Base-by-base conservation (phyloP, 2,329 filamentous ascomycete species). In the Aspergillus texensis region DNA sequence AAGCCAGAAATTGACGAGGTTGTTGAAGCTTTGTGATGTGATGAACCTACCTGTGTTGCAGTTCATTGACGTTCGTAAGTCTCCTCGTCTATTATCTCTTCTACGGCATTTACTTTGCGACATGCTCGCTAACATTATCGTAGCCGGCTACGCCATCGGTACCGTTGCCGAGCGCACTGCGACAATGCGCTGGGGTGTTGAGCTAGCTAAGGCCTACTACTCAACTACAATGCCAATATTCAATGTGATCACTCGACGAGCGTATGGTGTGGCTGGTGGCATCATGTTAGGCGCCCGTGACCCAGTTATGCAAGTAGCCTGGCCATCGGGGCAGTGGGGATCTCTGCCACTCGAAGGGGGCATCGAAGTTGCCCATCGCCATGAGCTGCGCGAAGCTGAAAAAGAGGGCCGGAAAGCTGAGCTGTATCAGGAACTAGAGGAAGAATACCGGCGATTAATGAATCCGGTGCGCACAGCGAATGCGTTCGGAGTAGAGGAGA, bases 41-140 rank as follows among this genome's bases (percentile, higher is more conserved):
- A 88, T 89, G 79, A 90, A 90, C 65, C 76, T 89, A 3, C 88
- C 88, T 0, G 78, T 89, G 4, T 62, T 90, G 9, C 88, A 90
- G 70, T 89, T 89, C 66, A 80, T 89, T 6, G 87, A 89, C 71
- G 79, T 88, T 2, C 87, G 78, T 80, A 74, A 72, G 77, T 79
- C 19, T 24, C 46, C 2, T 41, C 14, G 6, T 11, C 16, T 36
- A 52, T 11, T n/a, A 52, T 28, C 24, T 26, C 6, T 48, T 9
- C 26, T n/a, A 19, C 16, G 26, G 14, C 9, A 24, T 36, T 21
- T 26, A 9, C 39, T 36, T 24, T 36, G 11, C 41, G 30, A 16
- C 11, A 36, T 24, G 0, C 16, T 5, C 4, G 12, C 3, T 55
- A 55, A 55, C n/a, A 26, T n/a, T 39, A 55, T 39, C 60, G 56